Evolutionary conservation across 2,329 filamentous ascomycete genomes (phyloP).

Genomic region (Microcera coccophila): DNA sequence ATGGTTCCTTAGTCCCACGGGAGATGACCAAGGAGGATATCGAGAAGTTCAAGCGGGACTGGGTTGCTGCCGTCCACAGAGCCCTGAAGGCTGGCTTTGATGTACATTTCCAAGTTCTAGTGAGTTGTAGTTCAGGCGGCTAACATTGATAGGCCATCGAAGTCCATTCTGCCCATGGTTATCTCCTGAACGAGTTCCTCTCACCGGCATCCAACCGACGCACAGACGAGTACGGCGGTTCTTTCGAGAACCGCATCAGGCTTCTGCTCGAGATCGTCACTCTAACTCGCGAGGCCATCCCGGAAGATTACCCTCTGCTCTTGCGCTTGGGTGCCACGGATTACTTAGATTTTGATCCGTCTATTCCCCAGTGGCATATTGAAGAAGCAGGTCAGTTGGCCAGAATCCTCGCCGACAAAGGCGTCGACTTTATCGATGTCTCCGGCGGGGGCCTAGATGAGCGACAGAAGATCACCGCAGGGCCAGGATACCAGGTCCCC

Average conservation of each 20-base stretch:
- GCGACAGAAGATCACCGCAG: slow-evolving; percentile 52
- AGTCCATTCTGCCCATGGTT: slow-evolving; percentile 45
- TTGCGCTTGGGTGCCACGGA: slow-evolving; percentile 67
- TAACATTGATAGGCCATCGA: slow-evolving; percentile 18
- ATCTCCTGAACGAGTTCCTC: slow-evolving; percentile 45
- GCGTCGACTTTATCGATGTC: slow-evolving; percentile 71
- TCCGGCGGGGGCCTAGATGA: slow-evolving; percentile 62
- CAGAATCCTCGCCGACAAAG: slow-evolving; percentile 55
- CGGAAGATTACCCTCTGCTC: slow-evolving; percentile 52
- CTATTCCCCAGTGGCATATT: slow-evolving; percentile 53
- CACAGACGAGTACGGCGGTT: slow-evolving; percentile 46
- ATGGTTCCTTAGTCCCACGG: slow-evolving; percentile 17
- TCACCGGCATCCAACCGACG: slow-evolving; percentile 42
- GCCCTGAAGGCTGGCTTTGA: slow-evolving; percentile 21
- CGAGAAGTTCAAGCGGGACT: slow-evolving; percentile 20
- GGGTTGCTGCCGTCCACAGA: slow-evolving; percentile 17
- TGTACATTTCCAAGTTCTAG: slow-evolving; percentile 3
- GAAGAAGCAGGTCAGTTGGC: slow-evolving; percentile 65
- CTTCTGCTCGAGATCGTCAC: slow-evolving; percentile 30
- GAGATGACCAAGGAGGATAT: slow-evolving; percentile 24
- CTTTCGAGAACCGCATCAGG: slow-evolving; percentile 42
- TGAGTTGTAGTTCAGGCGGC: neutral
- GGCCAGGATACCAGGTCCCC: slow-evolving; percentile 64
- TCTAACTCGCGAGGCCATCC: slow-evolving; percentile 15
- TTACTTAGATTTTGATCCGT: slow-evolving; percentile 61